These are phyloP conservation scores for Aureobasidium sp. DNA, from an alignment of 2,329 filamentous ascomycete genomes.

Conservation along the genomic window DNA sequence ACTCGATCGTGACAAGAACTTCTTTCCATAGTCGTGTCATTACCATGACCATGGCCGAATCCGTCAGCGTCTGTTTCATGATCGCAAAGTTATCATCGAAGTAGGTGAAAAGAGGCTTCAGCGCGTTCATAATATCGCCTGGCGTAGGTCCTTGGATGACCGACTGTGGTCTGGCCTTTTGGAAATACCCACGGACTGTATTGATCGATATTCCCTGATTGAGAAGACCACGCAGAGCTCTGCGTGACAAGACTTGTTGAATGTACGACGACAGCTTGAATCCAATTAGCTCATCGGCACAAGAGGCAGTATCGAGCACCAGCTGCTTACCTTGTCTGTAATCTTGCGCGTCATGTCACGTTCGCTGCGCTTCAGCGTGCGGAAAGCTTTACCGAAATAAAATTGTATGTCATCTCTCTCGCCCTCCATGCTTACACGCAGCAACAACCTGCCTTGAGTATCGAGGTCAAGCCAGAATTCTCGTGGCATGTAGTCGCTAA, in stretches of 20 bases:
- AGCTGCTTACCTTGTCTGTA: conserved; percentile 75
- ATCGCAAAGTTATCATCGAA: conserved; percentile 99
- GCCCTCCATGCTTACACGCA: conserved; percentile 96
- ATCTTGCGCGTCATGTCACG: conserved; percentile 97
- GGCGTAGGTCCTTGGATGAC: conserved; percentile 44
- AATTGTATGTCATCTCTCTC: conserved; percentile 98
- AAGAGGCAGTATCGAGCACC: background rate
- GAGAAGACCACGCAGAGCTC: conserved; percentile 68
- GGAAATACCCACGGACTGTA: conserved; percentile 55
- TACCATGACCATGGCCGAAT: conserved; percentile 94
- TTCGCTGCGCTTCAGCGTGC: conserved; percentile 89
- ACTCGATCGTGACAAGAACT: conserved; percentile 84
- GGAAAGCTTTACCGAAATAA: conserved; percentile 95
- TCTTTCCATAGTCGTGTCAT: conserved; percentile 99
- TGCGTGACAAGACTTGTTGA: conserved; percentile 75
- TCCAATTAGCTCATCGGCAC: conserved; percentile 29
- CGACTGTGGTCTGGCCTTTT: conserved; percentile 44
- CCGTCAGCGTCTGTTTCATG: conserved; percentile 94
- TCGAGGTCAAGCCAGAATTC: conserved; percentile 98
- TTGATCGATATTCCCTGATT: conserved; percentile 67
- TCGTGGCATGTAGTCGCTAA: conserved; percentile 87
- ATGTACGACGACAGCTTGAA: conserved; percentile 80
- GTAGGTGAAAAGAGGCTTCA: conserved; percentile 82
- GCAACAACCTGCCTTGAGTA: conserved; percentile 80
- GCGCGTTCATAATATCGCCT: conserved; percentile 69